Percentiles rank a stretch among this genome's conserved stretches.
These are phyloP conservation scores for Pelargonium cotyledonis DNA, from an alignment of 441 rosid species.

Conservation along the genomic window DNA sequence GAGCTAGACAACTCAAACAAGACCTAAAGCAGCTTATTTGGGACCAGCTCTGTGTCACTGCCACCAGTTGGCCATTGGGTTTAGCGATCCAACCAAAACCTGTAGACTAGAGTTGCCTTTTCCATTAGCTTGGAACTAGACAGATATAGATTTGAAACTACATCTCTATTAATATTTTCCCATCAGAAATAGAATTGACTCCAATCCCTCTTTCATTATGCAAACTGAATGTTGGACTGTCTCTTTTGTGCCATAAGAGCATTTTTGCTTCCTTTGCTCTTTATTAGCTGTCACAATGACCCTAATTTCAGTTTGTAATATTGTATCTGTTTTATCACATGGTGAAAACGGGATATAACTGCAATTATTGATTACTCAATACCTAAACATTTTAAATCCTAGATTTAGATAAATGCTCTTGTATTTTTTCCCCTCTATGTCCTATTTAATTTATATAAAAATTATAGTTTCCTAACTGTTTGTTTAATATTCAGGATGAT, in stretches of 20 bases:
- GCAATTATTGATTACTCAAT: background rate
- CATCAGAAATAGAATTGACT: background rate
- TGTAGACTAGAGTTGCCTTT: background rate
- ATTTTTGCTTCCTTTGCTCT: background rate
- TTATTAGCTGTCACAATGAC: background rate
- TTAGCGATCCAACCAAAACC: background rate
- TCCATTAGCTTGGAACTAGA: background rate
- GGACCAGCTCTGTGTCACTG: too few species aligned
- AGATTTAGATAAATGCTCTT: background rate
- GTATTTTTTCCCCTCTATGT: background rate
- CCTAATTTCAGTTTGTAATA: background rate
- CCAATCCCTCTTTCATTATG: background rate
- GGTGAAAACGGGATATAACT: background rate
- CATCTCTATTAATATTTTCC: background rate
- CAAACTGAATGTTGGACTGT: slow-evolving; percentile 1
- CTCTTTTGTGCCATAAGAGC: background rate
- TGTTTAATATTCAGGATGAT: slow-evolving; percentile 55
- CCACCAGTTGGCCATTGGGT: background rate
- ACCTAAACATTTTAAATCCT: background rate
- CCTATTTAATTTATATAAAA: background rate
- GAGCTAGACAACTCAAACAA: too few species aligned
- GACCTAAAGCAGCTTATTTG: too few species aligned
- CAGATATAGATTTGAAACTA: background rate
- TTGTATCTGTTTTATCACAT: background rate
- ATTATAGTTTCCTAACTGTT: background rate